phyloP scores from a whole-genome alignment of 2,329 filamentous ascomycete species.

The Hymenoscyphus albidus region DNA sequence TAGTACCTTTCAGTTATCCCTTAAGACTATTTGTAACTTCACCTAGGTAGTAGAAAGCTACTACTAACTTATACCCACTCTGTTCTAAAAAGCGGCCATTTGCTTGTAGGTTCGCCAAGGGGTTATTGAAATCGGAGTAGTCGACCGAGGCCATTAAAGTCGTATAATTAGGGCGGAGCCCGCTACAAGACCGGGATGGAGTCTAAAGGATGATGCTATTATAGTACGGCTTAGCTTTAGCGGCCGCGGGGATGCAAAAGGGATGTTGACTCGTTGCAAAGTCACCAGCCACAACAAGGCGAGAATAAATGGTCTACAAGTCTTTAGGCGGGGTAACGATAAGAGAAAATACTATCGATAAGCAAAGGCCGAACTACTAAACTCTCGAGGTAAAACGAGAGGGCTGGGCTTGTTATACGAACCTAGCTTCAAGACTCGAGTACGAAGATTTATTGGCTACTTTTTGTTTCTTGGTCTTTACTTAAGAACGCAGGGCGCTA shows the following conservation, averaged over 20 bases:
- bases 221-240: not conserved
- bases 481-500: too few species aligned
- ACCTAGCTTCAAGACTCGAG: not conserved
- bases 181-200: not conserved
- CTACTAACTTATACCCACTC: too few species aligned
- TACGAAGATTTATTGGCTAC: not conserved
- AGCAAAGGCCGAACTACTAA: slow-evolving; percentile 1
- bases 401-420: not conserved
- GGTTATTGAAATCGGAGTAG: too few species aligned
- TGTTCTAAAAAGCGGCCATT: too few species aligned
- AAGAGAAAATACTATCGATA: slow-evolving; percentile 1
- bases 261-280: not conserved
- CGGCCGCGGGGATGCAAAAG: not conserved
- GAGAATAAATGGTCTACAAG: not conserved
- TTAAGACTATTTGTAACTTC: too few species aligned
- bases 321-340: not conserved
- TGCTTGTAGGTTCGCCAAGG: too few species aligned
- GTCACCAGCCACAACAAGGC: not conserved
- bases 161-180: too few species aligned
- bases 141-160: too few species aligned
- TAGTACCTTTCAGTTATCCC: too few species aligned
- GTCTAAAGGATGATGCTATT: not conserved
- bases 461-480: not conserved
- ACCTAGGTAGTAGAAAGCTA: too few species aligned
- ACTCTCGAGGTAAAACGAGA: slow-evolving; percentile 2